Evolutionary conservation across 768 basidiomycete genomes (phyloP), one percentile per base, ranked within the genome.

Genomic region (Chalciporus sphaerocephalus): DNA sequence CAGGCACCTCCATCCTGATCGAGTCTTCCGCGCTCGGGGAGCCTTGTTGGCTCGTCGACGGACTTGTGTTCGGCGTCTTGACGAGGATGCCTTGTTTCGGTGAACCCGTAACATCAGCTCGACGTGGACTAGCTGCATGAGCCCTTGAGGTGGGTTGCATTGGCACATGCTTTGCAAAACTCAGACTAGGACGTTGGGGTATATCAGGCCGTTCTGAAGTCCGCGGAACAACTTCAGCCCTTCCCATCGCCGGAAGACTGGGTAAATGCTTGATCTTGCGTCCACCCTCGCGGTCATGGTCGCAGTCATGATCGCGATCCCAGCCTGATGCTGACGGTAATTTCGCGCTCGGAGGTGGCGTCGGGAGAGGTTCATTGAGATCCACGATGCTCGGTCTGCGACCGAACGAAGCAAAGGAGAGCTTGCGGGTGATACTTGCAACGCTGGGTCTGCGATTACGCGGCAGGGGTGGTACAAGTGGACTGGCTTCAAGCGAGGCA

Each of bases 371-470:
- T 28, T 61, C 46, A 12, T 20, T 40, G 40, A 58, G 42, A n/a
- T 61, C 64, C 16, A 48, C 34, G 17, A 55, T 13, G 9, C 62
- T 66, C 2, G 53, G 55, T 42, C 52, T 51, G 17, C 64, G 64
- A 36, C 44, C 33, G 23, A 64, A 64, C 18, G 52, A 54, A n/a
- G 54, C 57, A 34, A 65, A 63, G 10, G 62, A 66, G 13, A 66
- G 30, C 42, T 63, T 65, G n/a, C 58, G 64, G 3, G 62, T 64
- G 34, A 63, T 62, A 22, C 58, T 65, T 27, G 52, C 63, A 9
- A 62, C 60, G 8, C 61, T 62, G 8, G 60, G 61, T 17, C 64
- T 43, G 40, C 55, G 58, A 23, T 35, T 15, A 8, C 48, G 52
- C 5, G 48, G 8, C 1, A 24, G 13, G 18, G 33, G 35, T 5